A percentile compares a stretch with the other conserved stretches of the same genome.
Evolutionary conservation across 1,284 basidiomycete genomes (phyloP).

Genomic region (Ustilago nuda): DNA sequence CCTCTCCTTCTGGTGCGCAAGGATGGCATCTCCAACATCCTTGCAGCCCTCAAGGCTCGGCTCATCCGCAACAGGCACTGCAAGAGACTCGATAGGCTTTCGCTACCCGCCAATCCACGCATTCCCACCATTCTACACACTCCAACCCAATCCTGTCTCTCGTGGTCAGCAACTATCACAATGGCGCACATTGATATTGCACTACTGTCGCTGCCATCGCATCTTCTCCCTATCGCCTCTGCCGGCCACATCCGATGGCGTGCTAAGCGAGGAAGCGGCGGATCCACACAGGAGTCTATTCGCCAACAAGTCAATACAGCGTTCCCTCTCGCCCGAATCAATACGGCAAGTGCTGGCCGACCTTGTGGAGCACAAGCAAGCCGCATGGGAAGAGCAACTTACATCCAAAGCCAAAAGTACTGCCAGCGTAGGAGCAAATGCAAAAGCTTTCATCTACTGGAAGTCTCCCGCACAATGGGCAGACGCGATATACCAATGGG

Average conservation of each 20-base stretch:
- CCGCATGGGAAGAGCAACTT: conserved; percentile 37
- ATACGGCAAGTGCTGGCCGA: conserved; percentile 48
- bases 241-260: conserved; percentile 9
- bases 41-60: background rate
- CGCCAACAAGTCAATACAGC: conserved; percentile 38
- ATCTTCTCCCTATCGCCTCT: conserved; percentile 70
- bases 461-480: conserved; percentile 73
- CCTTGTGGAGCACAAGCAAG: conserved; percentile 55
- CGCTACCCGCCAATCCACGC: conserved; percentile 72
- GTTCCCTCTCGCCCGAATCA: conserved; percentile 38
- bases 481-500: conserved; percentile 72
- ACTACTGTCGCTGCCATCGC: conserved; percentile 70
- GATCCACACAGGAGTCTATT: conserved; percentile 37
- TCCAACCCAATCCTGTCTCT: conserved; percentile 72
- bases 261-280: background rate
- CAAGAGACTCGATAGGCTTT: conserved; percentile 54
- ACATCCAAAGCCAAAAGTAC: conserved; percentile 12
- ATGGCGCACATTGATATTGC: conserved; percentile 72
- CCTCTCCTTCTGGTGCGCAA: background rate
- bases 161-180: conserved; percentile 71
- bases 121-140: conserved; percentile 74
- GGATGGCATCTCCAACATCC: background rate
- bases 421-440: background rate
- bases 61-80: conserved; percentile 8
- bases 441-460: conserved; percentile 72